These are phyloP conservation scores for Rehmannia glutinosa DNA, from an alignment of 257 asterid species.

Conservation along the genomic window DNA sequence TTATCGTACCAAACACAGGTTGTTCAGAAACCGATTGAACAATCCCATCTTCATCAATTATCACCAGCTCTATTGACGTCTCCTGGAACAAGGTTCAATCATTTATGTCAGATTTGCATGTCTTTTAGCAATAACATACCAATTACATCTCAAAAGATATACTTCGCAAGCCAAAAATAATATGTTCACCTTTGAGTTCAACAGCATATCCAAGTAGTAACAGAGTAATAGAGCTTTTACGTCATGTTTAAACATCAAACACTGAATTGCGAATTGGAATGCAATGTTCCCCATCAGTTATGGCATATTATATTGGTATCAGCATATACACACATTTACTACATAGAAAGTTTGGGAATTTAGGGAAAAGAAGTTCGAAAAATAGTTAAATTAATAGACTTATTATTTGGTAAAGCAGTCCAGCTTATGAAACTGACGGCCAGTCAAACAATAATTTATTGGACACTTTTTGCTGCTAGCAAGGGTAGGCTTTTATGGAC, in stretches of 20 bases:
- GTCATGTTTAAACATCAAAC: not conserved
- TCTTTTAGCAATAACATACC: not conserved
- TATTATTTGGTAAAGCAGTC: too few relatives aligned
- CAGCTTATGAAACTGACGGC: too few relatives aligned
- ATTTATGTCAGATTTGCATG: constrained; percentile 6
- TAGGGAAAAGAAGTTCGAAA: too few relatives aligned
- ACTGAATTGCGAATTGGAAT: not conserved
- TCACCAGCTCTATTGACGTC: constrained; percentile 81
- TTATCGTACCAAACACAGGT: constrained; percentile 87
- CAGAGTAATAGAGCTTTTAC: not conserved
- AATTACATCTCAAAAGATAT: not conserved
- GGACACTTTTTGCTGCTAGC: too few relatives aligned
- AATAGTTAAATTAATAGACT: too few relatives aligned
- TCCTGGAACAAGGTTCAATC: constrained; percentile 52
- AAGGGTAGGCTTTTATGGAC: too few relatives aligned
- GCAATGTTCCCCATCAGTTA: too few relatives aligned
- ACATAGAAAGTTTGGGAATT: too few relatives aligned
- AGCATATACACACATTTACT: too few relatives aligned
- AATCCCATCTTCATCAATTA: constrained; percentile 71
- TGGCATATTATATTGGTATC: too few relatives aligned
- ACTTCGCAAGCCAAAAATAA: not conserved
- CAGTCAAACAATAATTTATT: too few relatives aligned
- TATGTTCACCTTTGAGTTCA: not conserved
- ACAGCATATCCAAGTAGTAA: not conserved
- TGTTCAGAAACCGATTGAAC: constrained; percentile 87